Evolutionary conservation across 768 basidiomycete species (phyloP).

Genomic region (Trametes sanguinea): DNA sequence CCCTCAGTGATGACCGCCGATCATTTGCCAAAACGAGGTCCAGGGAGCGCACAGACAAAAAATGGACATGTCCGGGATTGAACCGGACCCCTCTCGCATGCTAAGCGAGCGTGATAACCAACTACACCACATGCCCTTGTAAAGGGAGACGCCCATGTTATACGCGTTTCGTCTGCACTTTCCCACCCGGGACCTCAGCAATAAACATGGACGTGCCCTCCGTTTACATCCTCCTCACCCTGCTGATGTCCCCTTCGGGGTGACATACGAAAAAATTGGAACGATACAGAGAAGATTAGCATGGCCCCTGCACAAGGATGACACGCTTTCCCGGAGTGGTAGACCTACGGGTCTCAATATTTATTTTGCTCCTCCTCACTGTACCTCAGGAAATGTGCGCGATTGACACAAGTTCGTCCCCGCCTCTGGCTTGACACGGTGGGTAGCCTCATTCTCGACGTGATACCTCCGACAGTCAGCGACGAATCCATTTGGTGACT

Average conservation of each 20-base stretch:
- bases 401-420: no score
- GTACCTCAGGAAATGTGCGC: no score
- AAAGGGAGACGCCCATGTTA: no score
- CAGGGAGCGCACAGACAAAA: constrained; percentile 1
- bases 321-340: constrained; percentile 97
- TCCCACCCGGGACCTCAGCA: no score
- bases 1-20: background rate
- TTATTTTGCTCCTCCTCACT: constrained; percentile 28
- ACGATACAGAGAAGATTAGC: constrained; percentile 99
- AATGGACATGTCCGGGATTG: constrained; percentile 21
- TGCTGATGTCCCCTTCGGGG: constrained; percentile 75
- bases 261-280: constrained; percentile 99
- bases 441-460: no score
- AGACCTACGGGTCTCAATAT: constrained; percentile 49
- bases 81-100: constrained; percentile 21
- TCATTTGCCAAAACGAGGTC: background rate
- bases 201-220: background rate
- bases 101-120: constrained; percentile 14
- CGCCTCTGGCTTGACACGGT: no score
- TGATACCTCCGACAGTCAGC: no score
- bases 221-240: background rate
- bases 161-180: no score
- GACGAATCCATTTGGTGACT: no score
- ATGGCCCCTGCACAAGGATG: constrained; percentile 99
- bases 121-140: constrained; percentile 17